These are phyloP conservation scores for Mortierella sp. DNA, from an alignment of 371 early-diverging fungal species.

Conservation along the genomic window DNA sequence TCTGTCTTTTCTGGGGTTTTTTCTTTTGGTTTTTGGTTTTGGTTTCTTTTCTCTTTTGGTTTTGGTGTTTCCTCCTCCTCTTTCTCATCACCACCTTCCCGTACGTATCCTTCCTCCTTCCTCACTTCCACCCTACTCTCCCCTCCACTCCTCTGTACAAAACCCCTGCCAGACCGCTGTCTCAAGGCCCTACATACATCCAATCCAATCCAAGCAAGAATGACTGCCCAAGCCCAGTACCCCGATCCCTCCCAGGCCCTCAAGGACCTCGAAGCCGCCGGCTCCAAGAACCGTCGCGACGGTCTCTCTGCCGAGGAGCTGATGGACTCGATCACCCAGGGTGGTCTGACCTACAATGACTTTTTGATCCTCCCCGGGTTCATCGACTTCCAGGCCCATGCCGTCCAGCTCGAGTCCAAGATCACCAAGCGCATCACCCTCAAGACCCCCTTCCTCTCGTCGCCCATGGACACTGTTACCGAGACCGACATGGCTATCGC, in stretches of 20 bases:
- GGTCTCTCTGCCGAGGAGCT: constrained; percentile 84
- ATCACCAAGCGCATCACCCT: constrained; percentile 91
- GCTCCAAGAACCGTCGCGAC: constrained; percentile 65
- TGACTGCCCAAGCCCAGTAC: constrained; percentile 40
- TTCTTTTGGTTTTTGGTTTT: constrained; percentile 52
- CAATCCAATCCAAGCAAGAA: constrained; percentile 16
- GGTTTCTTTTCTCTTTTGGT: constrained; percentile 28
- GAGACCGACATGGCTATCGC: constrained; percentile 97
- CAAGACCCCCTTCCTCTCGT: constrained; percentile 93
- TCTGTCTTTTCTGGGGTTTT: constrained; percentile 49
- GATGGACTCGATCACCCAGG: constrained; percentile 78
- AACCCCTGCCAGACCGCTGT: not conserved
- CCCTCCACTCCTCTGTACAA: not conserved
- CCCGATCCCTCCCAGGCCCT: constrained; percentile 64
- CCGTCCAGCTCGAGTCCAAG: constrained; percentile 82
- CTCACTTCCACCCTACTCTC: not conserved
- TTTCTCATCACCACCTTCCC: constrained; percentile 16
- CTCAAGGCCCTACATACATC: constrained; percentile 18
- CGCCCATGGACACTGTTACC: constrained; percentile 99
- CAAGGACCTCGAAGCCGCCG: constrained; percentile 55
- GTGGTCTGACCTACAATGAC: constrained; percentile 98
- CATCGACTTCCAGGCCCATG: constrained; percentile 92
- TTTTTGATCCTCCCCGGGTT: constrained; percentile 96
- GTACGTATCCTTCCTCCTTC: constrained; percentile 15
- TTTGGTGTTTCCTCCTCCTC: constrained; percentile 25